Evolutionary conservation across 257 asterid genomes (phyloP).

Genomic region (Nicotiana sylvestris): DNA sequence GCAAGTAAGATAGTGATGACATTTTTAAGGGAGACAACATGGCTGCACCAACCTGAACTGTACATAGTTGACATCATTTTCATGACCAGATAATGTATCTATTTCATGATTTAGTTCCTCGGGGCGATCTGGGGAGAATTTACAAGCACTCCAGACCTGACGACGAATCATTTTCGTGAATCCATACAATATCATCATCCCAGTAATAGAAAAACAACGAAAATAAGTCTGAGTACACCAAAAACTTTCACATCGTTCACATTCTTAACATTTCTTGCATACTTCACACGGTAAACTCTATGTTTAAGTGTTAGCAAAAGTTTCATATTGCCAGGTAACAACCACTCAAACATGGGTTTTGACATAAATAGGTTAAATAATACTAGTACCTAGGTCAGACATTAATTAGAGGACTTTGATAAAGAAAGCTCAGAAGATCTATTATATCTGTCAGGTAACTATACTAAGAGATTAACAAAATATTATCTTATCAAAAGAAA

Average conservation of each 20-base stretch:
- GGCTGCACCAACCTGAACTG: conserved; percentile 77
- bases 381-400: neutral
- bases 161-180: conserved; percentile 9
- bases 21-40: conserved; percentile 13
- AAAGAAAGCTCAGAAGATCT: neutral
- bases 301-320: neutral
- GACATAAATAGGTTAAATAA: neutral
- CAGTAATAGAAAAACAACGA: conserved; percentile 9
- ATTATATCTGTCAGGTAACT: neutral
- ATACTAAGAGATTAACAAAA: neutral
- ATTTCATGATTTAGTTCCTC: conserved; percentile 81
- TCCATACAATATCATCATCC: conserved; percentile 9
- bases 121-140: conserved; percentile 60
- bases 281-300: neutral
- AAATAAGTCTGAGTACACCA: neutral
- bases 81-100: conserved; percentile 89
- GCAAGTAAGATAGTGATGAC: conserved; percentile 26
- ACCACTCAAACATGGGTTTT: neutral
- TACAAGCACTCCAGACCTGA: conserved; percentile 92
- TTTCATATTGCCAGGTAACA: neutral
- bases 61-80: conserved; percentile 91
- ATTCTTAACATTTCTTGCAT: neutral
- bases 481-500: neutral
- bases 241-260: neutral
- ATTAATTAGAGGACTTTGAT: neutral